These are phyloP conservation scores for Gentiana dahurica DNA, from an alignment of 257 asterid genomes.

Conservation along the genomic window DNA sequence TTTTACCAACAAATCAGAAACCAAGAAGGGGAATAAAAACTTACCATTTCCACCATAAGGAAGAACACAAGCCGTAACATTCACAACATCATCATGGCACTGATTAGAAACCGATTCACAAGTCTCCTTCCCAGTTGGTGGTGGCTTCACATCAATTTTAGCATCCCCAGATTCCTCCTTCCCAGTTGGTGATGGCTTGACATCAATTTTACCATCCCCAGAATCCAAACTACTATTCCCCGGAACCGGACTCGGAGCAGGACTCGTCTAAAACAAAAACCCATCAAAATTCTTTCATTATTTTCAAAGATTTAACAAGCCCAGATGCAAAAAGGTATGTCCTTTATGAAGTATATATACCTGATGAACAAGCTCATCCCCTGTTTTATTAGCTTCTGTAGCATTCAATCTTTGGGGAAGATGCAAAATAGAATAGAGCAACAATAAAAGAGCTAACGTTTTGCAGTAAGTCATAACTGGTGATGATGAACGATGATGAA, in stretches of 20 bases:
- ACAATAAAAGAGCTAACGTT: conserved; percentile 3
- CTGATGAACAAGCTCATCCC: conserved; percentile 2
- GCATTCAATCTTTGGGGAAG: conserved; percentile 9
- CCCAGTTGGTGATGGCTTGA: conserved; percentile 2
- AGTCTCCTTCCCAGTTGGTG: neutral
- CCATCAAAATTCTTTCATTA: conserved; percentile 2
- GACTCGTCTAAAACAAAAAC: conserved; percentile 8
- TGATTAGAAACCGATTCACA: conserved; percentile 24
- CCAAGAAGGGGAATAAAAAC: neutral
- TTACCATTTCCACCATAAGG: conserved; percentile 29
- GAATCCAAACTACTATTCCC: neutral
- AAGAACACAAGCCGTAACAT: conserved; percentile 44
- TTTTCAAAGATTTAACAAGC: conserved; percentile 3
- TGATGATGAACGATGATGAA: neutral
- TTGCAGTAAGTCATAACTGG: conserved; percentile 4
- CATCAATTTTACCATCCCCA: conserved; percentile 1
- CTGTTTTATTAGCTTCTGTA: neutral
- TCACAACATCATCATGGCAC: conserved; percentile 32
- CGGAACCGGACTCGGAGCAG: conserved; percentile 12
- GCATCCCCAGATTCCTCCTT: neutral
- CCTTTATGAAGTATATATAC: conserved; percentile 1
- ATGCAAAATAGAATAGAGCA: conserved; percentile 9
- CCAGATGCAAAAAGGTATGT: neutral
- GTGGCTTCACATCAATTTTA: neutral
- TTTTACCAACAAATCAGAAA: neutral